Evolutionary conservation across 2,329 filamentous ascomycete genomes (phyloP).

Genomic region (Davidsoniella neocaledoniae): DNA sequence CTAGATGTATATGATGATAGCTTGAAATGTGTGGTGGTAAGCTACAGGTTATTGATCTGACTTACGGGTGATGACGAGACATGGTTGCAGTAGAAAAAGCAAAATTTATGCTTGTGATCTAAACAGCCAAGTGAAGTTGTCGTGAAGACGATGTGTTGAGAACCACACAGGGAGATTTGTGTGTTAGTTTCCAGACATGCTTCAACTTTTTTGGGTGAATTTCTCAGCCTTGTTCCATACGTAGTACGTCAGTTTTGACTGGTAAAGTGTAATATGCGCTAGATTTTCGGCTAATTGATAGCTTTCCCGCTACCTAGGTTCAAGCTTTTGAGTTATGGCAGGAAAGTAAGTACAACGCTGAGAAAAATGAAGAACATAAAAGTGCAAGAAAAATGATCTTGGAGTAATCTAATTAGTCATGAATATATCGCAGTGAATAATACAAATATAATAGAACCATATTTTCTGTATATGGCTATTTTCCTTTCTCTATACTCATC

Average conservation of each 20-base stretch:
- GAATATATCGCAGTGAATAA: too few relatives aligned
- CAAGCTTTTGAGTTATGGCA: too few relatives aligned
- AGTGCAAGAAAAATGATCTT: too few relatives aligned
- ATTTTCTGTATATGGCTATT: too few relatives aligned
- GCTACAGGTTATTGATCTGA: slow-evolving; percentile 13
- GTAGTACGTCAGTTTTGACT: neutral
- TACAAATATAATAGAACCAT: too few relatives aligned
- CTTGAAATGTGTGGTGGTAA: too few relatives aligned
- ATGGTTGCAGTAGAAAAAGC: slow-evolving; percentile 29
- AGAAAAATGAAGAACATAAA: too few relatives aligned
- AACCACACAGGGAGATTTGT: neutral
- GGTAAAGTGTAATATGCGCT: neutral
- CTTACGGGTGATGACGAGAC: slow-evolving; percentile 88
- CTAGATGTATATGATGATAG: neutral
- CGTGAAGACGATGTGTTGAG: too few relatives aligned
- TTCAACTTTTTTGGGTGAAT: neutral
- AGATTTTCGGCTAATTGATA: slow-evolving; percentile 2
- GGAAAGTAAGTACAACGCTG: too few relatives aligned
- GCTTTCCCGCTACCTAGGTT: too few relatives aligned
- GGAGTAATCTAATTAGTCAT: too few relatives aligned
- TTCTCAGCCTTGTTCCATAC: slow-evolving; percentile 8
- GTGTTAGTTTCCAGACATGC: neutral
- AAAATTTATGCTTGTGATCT: neutral
- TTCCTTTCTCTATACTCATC: too few relatives aligned
- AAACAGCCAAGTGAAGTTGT: neutral